These are phyloP conservation scores for Globisporangium mamillatum DNA, from an alignment of 352 stramenopile genomes.

Conservation along the genomic window DNA sequence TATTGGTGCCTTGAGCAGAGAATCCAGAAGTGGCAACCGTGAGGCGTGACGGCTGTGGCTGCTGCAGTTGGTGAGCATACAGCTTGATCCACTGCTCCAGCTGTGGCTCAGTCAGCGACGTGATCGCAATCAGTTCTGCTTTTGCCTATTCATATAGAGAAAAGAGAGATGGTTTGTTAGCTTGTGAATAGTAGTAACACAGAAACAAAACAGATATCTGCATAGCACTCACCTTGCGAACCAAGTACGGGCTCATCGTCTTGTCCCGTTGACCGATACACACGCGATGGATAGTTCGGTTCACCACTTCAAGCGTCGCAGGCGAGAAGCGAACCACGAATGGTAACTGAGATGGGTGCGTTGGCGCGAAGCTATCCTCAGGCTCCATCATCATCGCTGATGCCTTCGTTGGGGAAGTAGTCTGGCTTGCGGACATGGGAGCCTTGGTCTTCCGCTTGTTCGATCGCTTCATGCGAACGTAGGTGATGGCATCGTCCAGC, in stretches of 20 bases:
- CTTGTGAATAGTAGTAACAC: neutral
- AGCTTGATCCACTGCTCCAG: constrained; percentile 69
- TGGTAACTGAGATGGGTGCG: constrained; percentile 40
- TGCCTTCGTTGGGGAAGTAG: constrained; percentile 7
- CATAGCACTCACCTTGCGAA: constrained; percentile 35
- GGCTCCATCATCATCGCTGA: constrained; percentile 2
- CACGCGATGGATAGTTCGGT: constrained; percentile 52
- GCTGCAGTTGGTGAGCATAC: constrained; percentile 28
- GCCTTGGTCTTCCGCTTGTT: constrained; percentile 41
- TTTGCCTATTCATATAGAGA: constrained; percentile 25
- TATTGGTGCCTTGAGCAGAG: neutral
- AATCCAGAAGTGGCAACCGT: constrained; percentile 15
- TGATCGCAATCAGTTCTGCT: constrained; percentile 50
- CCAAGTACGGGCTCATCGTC: constrained; percentile 35
- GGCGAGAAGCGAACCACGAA: constrained; percentile 44
- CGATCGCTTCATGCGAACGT: constrained; percentile 59
- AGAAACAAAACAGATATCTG: neutral
- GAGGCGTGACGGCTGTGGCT: constrained; percentile 15
- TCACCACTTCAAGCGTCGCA: constrained; percentile 38
- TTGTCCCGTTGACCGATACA: constrained; percentile 51
- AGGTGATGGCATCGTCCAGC: constrained; percentile 73
- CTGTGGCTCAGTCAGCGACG: constrained; percentile 52
- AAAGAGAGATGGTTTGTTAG: constrained; percentile 13
- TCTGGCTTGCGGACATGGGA: constrained; percentile 10
- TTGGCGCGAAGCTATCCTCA: constrained; percentile 22